Evolutionary conservation across 441 rosid genomes (phyloP).

Genomic region (Mallotus japonicus): DNA sequence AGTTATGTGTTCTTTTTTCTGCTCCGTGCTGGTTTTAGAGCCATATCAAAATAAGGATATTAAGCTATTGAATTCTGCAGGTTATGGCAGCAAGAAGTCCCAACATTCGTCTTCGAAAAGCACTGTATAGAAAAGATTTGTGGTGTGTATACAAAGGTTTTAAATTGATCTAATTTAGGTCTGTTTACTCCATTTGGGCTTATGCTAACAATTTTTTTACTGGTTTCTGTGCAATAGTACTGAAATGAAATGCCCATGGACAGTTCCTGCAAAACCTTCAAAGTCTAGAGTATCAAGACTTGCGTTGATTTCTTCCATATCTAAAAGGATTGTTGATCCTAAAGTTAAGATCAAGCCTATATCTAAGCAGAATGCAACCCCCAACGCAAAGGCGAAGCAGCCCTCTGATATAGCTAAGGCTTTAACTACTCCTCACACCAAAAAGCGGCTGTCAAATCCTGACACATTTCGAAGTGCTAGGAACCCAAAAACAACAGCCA

Average conservation of each 20-base stretch:
- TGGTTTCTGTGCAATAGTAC: conserved; percentile 33
- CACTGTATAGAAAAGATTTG: conserved; percentile 45
- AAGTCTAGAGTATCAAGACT: conserved; percentile 59
- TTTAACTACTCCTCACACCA: conserved; percentile 54
- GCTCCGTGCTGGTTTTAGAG: not conserved
- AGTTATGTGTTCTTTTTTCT: conserved; percentile 25
- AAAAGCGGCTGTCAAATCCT: conserved; percentile 47
- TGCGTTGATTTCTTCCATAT: conserved; percentile 76
- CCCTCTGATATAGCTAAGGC: conserved; percentile 41
- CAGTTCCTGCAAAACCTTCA: conserved; percentile 82
- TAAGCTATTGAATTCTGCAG: conserved; percentile 38
- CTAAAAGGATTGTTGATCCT: conserved; percentile 47
- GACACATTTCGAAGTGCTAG: conserved; percentile 59
- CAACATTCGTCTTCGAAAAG: conserved; percentile 60
- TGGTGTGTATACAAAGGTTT: conserved; percentile 33
- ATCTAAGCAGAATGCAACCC: conserved; percentile 38
- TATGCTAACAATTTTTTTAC: conserved; percentile 2
- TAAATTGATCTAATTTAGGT: no score
- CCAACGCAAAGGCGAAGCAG: conserved; percentile 37
- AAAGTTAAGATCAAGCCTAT: conserved; percentile 39
- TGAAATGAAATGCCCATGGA: conserved; percentile 60
- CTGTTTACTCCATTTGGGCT: not conserved
- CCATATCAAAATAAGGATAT: not conserved
- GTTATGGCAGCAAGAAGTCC: conserved; percentile 99
- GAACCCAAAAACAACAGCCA: conserved; percentile 41